Conservation (phyloP, 2,329 filamentous ascomycete genomes). For the Aspergillus persii region DNA sequence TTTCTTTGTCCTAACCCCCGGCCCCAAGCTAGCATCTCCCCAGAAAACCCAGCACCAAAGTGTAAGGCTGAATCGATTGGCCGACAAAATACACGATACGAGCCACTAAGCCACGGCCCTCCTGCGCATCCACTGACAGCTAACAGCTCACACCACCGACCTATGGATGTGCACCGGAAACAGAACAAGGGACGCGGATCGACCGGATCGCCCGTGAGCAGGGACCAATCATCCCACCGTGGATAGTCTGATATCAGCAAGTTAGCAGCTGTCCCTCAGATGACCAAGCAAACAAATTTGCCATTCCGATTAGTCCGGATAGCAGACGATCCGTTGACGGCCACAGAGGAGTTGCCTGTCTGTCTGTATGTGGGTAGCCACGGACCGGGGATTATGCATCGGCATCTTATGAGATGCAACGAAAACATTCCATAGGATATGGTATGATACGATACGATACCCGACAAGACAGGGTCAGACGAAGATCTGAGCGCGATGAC, state of each 20-base stretch:
- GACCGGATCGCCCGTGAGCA: background rate
- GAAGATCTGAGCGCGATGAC: background rate
- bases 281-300: background rate
- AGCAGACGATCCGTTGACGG: background rate
- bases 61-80: background rate
- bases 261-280: background rate
- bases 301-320: background rate
- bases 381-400: background rate
- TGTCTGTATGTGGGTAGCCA: too few species aligned
- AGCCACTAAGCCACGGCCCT: background rate
- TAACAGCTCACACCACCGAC: background rate
- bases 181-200: background rate
- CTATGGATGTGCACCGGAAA: background rate
- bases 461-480: background rate
- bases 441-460: too few species aligned
- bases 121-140: background rate
- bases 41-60: background rate
- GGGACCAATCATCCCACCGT: too few species aligned
- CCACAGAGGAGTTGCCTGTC: too few species aligned
- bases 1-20: background rate
- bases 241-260: background rate
- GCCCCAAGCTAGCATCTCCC: background rate
- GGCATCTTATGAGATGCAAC: background rate
- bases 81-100: background rate
- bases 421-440: too few species aligned